These are phyloP conservation scores for Apiotrichum siamense DNA, from an alignment of 1,284 basidiomycete genomes.

Conservation along the genomic window DNA sequence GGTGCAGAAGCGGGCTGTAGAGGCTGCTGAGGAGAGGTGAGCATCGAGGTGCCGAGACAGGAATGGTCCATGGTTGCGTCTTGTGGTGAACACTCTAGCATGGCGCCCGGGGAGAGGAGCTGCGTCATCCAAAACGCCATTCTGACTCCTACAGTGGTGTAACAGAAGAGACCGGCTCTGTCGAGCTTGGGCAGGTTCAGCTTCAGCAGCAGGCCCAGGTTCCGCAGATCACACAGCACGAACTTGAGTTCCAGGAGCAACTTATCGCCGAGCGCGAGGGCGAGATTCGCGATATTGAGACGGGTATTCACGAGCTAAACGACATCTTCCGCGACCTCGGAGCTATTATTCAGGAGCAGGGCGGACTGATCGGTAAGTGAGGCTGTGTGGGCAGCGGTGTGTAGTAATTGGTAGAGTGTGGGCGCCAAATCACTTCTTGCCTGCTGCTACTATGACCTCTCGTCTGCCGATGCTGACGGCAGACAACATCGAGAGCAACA, in stretches of 20 bases:
- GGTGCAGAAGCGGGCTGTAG: slow-evolving; percentile 48
- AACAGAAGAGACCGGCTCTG: slow-evolving; percentile 31
- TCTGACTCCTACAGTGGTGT: background rate
- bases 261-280: slow-evolving; percentile 90
- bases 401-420: too few species aligned
- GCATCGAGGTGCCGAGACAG: slow-evolving; percentile 1
- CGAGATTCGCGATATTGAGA: slow-evolving; percentile 95
- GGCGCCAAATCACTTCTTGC: too few species aligned
- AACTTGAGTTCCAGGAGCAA: slow-evolving; percentile 93
- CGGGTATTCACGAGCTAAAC: slow-evolving; percentile 90
- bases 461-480: slow-evolving; percentile 7
- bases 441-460: too few species aligned
- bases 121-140: background rate
- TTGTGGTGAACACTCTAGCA: background rate
- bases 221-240: slow-evolving; percentile 68
- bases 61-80: background rate
- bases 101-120: background rate
- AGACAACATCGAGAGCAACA: slow-evolving; percentile 97
- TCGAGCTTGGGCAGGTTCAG: slow-evolving; percentile 42
- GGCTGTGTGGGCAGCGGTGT: too few species aligned
- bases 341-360: slow-evolving; percentile 90
- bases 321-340: slow-evolving; percentile 97
- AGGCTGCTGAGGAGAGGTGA: slow-evolving; percentile 33
- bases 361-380: slow-evolving; percentile 79
- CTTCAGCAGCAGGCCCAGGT: slow-evolving; percentile 32